A percentile compares a stretch with the other conserved stretches of the same genome.
phyloP scores from a whole-genome alignment of 345 rosid genomes.

The Brassica carinata region DNA sequence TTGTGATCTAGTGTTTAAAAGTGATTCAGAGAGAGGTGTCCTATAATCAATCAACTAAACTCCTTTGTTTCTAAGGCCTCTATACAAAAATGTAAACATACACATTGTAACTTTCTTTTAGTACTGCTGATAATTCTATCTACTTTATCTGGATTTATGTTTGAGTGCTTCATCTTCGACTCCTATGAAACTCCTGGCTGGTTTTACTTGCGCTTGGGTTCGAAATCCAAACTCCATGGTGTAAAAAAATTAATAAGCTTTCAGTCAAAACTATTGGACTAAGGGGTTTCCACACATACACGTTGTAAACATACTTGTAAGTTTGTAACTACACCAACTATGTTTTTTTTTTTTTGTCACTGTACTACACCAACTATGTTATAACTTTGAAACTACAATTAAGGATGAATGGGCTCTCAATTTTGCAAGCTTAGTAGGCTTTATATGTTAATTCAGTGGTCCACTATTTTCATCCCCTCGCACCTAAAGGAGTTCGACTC shows the following conservation, averaged over 20 bases:
- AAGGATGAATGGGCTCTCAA: neutral
- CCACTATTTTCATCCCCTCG: neutral
- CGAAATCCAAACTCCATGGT: no score
- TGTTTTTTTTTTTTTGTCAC: no score
- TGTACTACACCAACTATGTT: neutral
- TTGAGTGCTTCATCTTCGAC: no score
- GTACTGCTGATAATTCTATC: no score
- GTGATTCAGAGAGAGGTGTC: conserved; percentile 5
- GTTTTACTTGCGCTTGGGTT: no score
- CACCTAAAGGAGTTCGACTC: neutral
- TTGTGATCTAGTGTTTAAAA: neutral
- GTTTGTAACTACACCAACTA: no score
- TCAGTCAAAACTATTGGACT: no score
- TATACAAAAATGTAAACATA: neutral
- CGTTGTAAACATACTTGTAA: no score
- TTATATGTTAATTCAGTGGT: neutral
- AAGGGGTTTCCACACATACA: no score
- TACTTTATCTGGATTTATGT: no score
- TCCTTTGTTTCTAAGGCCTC: neutral
- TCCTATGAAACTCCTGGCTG: no score
- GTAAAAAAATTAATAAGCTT: no score
- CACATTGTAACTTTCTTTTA: neutral
- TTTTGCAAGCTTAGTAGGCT: neutral
- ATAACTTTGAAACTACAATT: neutral
- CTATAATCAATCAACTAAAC: neutral